Evolutionary conservation across 345 rosid genomes (phyloP).

Genomic region (Lepidium sativum): DNA sequence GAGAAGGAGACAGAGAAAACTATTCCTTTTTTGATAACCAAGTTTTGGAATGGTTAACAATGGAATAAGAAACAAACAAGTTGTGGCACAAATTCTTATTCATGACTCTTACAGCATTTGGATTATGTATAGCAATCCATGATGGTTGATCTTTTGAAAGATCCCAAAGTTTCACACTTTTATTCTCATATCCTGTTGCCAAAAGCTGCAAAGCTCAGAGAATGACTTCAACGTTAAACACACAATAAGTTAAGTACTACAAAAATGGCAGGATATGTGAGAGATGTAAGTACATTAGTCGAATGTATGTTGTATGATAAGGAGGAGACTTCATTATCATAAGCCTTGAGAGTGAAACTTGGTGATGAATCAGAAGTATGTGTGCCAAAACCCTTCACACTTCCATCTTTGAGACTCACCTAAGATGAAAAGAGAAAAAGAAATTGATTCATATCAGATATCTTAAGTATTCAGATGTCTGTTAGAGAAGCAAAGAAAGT

Average conservation of each 20-base stretch:
- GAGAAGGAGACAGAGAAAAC: conserved; percentile 73
- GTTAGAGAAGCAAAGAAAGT: neutral
- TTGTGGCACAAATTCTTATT: neutral
- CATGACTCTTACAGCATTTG: conserved; percentile 44
- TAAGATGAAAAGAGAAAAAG: conserved; percentile 2
- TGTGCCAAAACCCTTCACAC: conserved; percentile 57
- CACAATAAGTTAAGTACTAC: neutral
- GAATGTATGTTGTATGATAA: conserved; percentile 51
- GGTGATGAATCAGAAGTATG: conserved; percentile 41
- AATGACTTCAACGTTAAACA: neutral
- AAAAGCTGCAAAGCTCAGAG: conserved; percentile 35
- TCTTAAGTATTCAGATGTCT: neutral
- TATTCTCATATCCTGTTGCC: conserved; percentile 41
- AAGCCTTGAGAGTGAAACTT: conserved; percentile 67
- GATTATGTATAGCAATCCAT: conserved; percentile 47
- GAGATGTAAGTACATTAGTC: conserved; percentile 24
- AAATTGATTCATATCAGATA: neutral
- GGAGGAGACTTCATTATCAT: conserved; percentile 45
- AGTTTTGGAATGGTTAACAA: neutral
- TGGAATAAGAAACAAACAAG: neutral
- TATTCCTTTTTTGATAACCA: conserved; percentile 38
- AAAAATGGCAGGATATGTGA: neutral
- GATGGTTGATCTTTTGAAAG: conserved; percentile 70
- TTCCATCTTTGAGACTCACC: conserved; percentile 86
- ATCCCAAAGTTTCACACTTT: conserved; percentile 76